Evolutionary conservation across 345 rosid genomes (phyloP), one percentile per base, ranked within the genome.

Genomic region (Salix udensis): DNA sequence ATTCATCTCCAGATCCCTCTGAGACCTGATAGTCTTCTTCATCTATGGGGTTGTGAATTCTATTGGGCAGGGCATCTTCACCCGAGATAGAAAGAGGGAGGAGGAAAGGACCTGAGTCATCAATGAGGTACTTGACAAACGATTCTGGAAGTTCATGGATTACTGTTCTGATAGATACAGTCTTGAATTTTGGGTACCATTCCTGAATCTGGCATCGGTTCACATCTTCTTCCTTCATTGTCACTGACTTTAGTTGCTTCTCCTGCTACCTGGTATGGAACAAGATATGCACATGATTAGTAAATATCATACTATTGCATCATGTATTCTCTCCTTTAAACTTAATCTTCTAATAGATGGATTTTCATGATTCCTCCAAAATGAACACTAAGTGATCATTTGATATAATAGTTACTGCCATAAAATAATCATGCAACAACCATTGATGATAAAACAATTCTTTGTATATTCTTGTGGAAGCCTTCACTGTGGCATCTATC

Each of bases 131-230:
- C 52, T 73, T 78, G 26, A 94, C 86, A 85, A 94, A 94, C 30
- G 90, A 77, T 50, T 94, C 95, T 0, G 97, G 97, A 79, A 92
- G 95, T 71, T 87, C 72, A 74, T 86, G 97, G 48, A 90, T 87
- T 74, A 84, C 83, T 70, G 97, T 92, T 83, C 69, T 93, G 16
- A 94, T 85, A 34, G 97, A 89, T 30, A 80, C 77, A 2, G 89
- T 84, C 86, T 76, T 90, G 75, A 94, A 91, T 73, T 85, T 94
- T 0, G 97, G 97, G 67, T 92, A 92, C 97, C 97, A 92, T 74
- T 88, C 92, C 65, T 92, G 97, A 81, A 90, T 89, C 84, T 94
- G 98, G 82, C 97, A 94, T 14, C 86, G 83, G 34, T 90, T 87
- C 18, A 91, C 88, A 75, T 94, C 95, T 67, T 78, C 94, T 77